Base-by-base conservation (phyloP, 108 stramenopile genomes). In the Cyclotella sp. region DNA sequence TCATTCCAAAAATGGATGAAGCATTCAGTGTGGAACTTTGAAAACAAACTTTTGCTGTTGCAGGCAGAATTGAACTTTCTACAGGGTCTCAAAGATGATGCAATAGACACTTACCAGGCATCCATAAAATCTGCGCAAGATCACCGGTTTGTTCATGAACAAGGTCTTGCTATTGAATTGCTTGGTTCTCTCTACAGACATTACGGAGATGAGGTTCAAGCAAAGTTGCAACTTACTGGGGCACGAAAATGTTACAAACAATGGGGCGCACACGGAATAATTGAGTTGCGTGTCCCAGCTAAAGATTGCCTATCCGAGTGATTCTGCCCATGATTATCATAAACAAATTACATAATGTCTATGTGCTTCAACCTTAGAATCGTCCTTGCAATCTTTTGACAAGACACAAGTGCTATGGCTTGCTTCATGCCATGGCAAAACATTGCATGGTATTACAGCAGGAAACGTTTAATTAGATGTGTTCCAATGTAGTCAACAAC, bases 151-250 rank as follows among this genome's bases (percentile, higher is more conserved):
- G 11, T 63, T 27, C 1, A 63, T 40, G 62, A 63, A 41, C 30
- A 63, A 3, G 62, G 62, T 4, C 62, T 63, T 39, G 62, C 62
- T n/a, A 1, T 63, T 28, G 62, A 63, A 34, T 63, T 63, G 19
- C 18, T 39, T 12, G 62, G 34, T 18, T 13, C 13, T 28, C 30
- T 63, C 4, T 21, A 63, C 40, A 39, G 11, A 39, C 30, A 11
- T 13, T 41, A 30, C 9, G 40, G 19, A 41, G 30, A 63, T 13
- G 3, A 2, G 10, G 9, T 40, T 13, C 18, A 41, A 63, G 30
- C 26, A 10, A n/a, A 29, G 62, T 3, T n/a, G 62, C 18, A 13
- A 2, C 18, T 39, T n/a, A n/a, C 13, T 3, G 4, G 40, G 39
- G 3, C 62, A n/a, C 30, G 40, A 40, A 30, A n/a, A n/a, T 63